Evolutionary conservation across 2,329 filamentous ascomycete genomes (phyloP), one percentile per base, ranked within the genome.

Genomic region (Sordariomycetes sp.): DNA sequence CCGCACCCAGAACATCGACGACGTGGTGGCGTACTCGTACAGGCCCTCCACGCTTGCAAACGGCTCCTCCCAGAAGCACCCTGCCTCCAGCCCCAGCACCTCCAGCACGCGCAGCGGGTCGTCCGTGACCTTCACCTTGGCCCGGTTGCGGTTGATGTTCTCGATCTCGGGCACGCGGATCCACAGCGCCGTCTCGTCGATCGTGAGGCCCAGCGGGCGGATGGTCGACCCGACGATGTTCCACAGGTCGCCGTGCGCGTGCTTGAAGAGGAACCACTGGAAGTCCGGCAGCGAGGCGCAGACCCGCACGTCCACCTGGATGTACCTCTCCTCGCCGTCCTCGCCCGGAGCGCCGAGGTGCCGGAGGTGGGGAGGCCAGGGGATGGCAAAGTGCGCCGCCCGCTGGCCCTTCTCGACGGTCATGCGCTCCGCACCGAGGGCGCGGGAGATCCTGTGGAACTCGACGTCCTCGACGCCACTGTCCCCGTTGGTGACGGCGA

Each of bases 161-260:
- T 92, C 88, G 37, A 91, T 83, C 66, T 90, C 85, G 3, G 79
- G 76, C 18, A 92, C 78, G 0, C 87, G 80, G 0, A 93, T 64
- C 66, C 79, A 82, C 1, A 94, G 69, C 1, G 82, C 87, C 14
- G 67, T 69, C 55, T 89, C 81, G 62, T 84, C 86, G 25, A 83
- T 72, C 0, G 82, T 87, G 8, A 94, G 78, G 1, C 88, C 88
- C 40, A 83, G 79, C 0, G 78, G 79, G 0, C 85, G 79, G 61
- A 89, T 81, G 10, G 77, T 80, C 20, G 79, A 75, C 5, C 88
- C 86, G 0, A 93, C 67, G 10, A 83, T 67, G 60, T 82, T 87
- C 78, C 85, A 85, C 0, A 83, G 59, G 63, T 93, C 89, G n/a
- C 87, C 86, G 64, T 93, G 89, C 0, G 82, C 79, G 46, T 86